Conservation (phyloP, 1,284 basidiomycete species). For the Microbotryum lychnidis-dioicae region DNA sequence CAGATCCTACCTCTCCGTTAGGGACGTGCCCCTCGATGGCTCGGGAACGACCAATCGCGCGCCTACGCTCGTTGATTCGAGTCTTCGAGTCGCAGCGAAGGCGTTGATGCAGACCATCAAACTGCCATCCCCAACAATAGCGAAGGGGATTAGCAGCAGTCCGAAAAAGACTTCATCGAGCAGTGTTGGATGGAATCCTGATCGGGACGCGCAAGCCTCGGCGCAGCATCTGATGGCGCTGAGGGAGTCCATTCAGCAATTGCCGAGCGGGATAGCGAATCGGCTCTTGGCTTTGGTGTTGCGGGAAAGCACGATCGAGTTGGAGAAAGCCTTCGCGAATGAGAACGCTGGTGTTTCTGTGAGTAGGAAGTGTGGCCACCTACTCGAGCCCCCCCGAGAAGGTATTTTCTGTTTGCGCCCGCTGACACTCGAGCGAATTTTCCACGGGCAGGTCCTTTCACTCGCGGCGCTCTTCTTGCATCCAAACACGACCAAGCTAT, state of each 20-base stretch:
- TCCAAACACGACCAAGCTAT: slow-evolving; percentile 12
- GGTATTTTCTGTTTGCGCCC: too few relatives aligned
- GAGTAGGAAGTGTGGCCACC: neutral
- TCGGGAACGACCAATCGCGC: neutral
- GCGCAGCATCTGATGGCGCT: slow-evolving; percentile 3
- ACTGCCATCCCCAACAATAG: neutral
- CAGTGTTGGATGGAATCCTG: slow-evolving; percentile 20
- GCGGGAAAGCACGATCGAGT: neutral
- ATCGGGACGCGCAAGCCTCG: slow-evolving; percentile 3
- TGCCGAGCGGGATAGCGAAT: slow-evolving; percentile 14
- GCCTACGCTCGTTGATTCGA: slow-evolving; percentile 4
- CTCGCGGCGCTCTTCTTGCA: slow-evolving; percentile 24
- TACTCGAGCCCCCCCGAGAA: neutral
- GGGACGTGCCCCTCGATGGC: neutral
- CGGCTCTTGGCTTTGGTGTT: slow-evolving; percentile 16
- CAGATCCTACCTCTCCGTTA: slow-evolving; percentile 8
- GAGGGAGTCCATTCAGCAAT: slow-evolving; percentile 3
- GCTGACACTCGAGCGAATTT: neutral
- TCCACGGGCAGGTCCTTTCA: slow-evolving; percentile 6
- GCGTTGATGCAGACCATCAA: slow-evolving; percentile 13
- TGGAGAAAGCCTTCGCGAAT: neutral
- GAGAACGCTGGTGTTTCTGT: slow-evolving; percentile 12
- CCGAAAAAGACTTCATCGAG: neutral
- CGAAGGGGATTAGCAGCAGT: neutral
- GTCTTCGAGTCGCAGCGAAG: slow-evolving; percentile 6